Conservation (phyloP, 1,284 basidiomycete species). For the Naganishia liquefaciens region DNA sequence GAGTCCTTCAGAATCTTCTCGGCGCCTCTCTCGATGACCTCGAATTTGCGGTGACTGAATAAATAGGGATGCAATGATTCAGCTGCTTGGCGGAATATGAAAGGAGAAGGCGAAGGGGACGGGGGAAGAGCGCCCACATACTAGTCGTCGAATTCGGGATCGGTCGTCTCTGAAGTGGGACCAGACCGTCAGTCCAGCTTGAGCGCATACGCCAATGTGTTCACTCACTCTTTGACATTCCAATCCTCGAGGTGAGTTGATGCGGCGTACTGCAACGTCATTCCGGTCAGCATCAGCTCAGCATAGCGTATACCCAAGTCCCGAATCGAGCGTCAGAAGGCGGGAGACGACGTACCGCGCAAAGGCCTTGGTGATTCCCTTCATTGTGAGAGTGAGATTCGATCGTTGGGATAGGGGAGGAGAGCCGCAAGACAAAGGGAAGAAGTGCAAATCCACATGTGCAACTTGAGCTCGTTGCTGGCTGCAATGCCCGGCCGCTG, state of each 20-base stretch:
- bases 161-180: conserved; percentile 66
- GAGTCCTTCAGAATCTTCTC: conserved; percentile 92
- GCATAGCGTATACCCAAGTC: conserved; percentile 43
- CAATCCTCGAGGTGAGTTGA: conserved; percentile 77
- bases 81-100: not conserved
- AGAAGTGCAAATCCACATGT: no score
- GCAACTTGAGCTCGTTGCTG: not conserved
- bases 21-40: conserved; percentile 72
- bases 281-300: conserved; percentile 23
- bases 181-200: conserved; percentile 17
- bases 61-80: not conserved
- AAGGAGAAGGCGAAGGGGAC: not conserved
- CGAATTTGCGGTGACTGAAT: conserved; percentile 66
- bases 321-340: not conserved
- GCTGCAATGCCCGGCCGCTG: not conserved
- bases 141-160: conserved; percentile 71
- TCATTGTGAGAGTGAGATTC: conserved; percentile 59
- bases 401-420: no score
- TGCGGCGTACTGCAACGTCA: conserved; percentile 70
- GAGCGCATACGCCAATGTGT: not conserved
- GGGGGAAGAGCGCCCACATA: conserved; percentile 33
- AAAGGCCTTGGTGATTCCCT: conserved; percentile 75
- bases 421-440: no score
- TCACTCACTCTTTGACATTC: conserved; percentile 82
- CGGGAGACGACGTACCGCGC: conserved; percentile 62